Evolutionary conservation across 164 flowering plant species (phyloP), one percentile per base, ranked within the genome.

Genomic region (Taxillus chinensis): DNA sequence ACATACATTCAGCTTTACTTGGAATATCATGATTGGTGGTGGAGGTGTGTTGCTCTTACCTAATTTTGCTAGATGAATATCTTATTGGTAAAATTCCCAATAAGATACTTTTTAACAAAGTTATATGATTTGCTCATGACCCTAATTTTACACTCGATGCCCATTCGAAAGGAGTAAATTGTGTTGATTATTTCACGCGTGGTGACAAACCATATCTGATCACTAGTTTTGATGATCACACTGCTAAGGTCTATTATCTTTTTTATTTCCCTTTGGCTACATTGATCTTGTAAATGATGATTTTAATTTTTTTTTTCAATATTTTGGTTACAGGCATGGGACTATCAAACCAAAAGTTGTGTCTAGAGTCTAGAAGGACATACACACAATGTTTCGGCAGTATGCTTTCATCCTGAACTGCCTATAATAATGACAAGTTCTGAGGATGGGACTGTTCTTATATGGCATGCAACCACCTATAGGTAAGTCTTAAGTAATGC

Each of bases 11-110:
- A 86, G 78, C 93, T 91, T 41, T 77, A 87, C 41, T 75, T 57
- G 41, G 97, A 85, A 75, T 92, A 88, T 68, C 85, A 78, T 64
- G 62, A 80, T 70, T 91, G 97, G 98, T 82, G 90, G 91, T 91
- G 98, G 98, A 85, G 96, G 98, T 89, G 83, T 60, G 79, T 15
- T 51, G 7, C 27, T n/a, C 5, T 51, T 5, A 5, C n/a, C 7
- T 2, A 2, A 5, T 51, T 27, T 27, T 51, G 54, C 17, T 5
- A 15, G 4, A n/a, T n/a, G n/a, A n/a, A n/a, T n/a, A n/a, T n/a
- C n/a, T n/a, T n/a, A n/a, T n/a, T n/a, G n/a, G n/a, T n/a, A n/a
- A n/a, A n/a, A n/a, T n/a, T n/a, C n/a, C n/a, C n/a, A n/a, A n/a
- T n/a, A n/a, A n/a, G n/a, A n/a, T n/a, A n/a, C n/a, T n/a, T 64